Percentiles rank a stretch among this genome's conserved stretches.
Evolutionary conservation across 768 basidiomycete genomes (phyloP).

Genomic region (Floccularia luteovirens): DNA sequence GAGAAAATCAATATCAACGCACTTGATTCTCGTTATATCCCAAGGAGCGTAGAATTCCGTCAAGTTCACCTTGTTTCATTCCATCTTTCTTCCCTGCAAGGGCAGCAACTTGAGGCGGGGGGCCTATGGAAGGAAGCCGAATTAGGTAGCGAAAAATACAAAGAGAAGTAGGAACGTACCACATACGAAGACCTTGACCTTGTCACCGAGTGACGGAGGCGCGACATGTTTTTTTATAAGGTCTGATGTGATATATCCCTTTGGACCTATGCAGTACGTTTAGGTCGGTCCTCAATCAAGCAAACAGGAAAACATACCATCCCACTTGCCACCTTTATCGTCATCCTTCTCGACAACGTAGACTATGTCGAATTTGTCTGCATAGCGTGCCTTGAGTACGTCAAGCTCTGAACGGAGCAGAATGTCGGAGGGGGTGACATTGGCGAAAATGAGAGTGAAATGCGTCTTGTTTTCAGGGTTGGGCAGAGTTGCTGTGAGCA

Average conservation of each 20-base stretch:
- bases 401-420: slow-evolving; percentile 78
- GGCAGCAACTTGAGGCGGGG: slow-evolving; percentile 84
- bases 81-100: slow-evolving; percentile 87
- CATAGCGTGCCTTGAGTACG: slow-evolving; percentile 56
- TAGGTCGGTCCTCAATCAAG: too few relatives aligned
- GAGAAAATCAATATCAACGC: slow-evolving; percentile 2
- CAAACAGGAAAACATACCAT: not conserved
- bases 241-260: slow-evolving; percentile 70
- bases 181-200: slow-evolving; percentile 86
- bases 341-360: slow-evolving; percentile 75
- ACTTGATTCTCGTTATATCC: slow-evolving; percentile 88
- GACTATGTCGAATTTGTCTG: slow-evolving; percentile 69
- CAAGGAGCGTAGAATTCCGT: slow-evolving; percentile 78
- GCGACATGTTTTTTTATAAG: slow-evolving; percentile 70
- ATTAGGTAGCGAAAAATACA: not conserved
- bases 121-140: slow-evolving; percentile 34
- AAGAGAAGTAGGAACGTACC: slow-evolving; percentile 37
- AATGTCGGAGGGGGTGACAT: slow-evolving; percentile 86
- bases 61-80: slow-evolving; percentile 76
- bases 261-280: slow-evolving; percentile 53
- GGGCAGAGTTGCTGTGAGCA: slow-evolving; percentile 64
- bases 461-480: slow-evolving; percentile 85
- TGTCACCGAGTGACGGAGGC: slow-evolving; percentile 55
- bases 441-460: slow-evolving; percentile 88
- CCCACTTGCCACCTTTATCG: slow-evolving; percentile 2